Base-by-base conservation (phyloP, 148 eudicot genomes). In the Heliamphora exappendiculata region DNA sequence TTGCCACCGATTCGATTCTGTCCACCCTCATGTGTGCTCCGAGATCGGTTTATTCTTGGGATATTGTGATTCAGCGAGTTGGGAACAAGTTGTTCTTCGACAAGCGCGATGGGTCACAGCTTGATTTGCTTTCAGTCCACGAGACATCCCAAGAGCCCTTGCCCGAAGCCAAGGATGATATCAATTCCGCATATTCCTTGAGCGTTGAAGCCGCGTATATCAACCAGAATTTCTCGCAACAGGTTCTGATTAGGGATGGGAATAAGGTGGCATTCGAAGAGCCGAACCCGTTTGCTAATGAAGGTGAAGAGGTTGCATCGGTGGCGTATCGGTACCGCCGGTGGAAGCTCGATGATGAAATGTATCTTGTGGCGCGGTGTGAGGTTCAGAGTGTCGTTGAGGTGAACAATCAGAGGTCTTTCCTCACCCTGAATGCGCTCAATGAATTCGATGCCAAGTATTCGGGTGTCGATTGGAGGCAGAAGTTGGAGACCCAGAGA, bases 401-500 rank as follows among this genome's bases (percentile, higher is more conserved):
- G 57, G 47, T 84, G 13, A 95, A 89, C 57, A 83, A 86, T 39
- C 85, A 91, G 85, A 87, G 83, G 75, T 91, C 90, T 41, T 95
- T 82, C 63, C 67, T 95, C 55, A 95, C 98, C 0, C 53, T 90
- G 5, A 95, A 95, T 82, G 97, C 98, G 0, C 76, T 95, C 82
- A 95, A 95, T 74, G 98, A 95, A 84, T 95, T 92, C 63, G 98
- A 95, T 81, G 78, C 96, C 0, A 95, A 95, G 86, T 95, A 90
- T 64, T 87, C 97, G 0, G 98, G 98, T 33, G 92, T 94, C 9
- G 97, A 95, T 57, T 95, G 98, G 97, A 92, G 96, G 86, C 92
- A 87, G 85, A 95, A 92, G 85, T 75, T 95, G 81, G 98, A 92
- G 81, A 95, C 98, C 0, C 98, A 95, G 51, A 86, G 97, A 63